phyloP scores from a whole-genome alignment of 2,329 filamentous ascomycete genomes.

The Fusarium dlaminii region DNA sequence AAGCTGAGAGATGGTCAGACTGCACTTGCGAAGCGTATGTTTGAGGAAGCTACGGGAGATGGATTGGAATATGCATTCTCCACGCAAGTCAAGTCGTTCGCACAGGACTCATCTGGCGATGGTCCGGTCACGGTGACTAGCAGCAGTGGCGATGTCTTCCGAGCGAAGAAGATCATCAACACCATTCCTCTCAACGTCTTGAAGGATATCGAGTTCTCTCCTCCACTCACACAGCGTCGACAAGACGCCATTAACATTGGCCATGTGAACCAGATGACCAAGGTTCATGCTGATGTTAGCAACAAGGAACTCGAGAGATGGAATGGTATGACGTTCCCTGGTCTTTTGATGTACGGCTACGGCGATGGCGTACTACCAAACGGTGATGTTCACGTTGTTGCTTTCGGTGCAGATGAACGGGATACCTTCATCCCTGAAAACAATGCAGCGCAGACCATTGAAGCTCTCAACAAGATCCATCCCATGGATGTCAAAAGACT shows the following conservation, averaged over 20 bases:
- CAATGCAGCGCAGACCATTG: not conserved
- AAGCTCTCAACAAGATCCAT: not conserved
- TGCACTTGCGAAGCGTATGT: not conserved
- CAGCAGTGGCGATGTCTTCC: accelerated
- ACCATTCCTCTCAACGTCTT: not conserved
- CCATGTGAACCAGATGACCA: not conserved
- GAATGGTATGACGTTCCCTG: not conserved
- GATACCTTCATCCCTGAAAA: not conserved
- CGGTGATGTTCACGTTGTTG: not conserved
- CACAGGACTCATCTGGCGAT: not conserved
- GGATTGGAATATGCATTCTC: not conserved
- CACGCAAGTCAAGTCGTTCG: not conserved
- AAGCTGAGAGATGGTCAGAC: not conserved
- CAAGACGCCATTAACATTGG: not conserved
- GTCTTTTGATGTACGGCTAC: not conserved
- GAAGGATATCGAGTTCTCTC: not conserved
- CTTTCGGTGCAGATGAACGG: not conserved
- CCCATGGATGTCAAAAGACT: not conserved
- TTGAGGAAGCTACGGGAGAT: not conserved
- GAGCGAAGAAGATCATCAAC: not conserved
- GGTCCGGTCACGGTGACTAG: accelerated
- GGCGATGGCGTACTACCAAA: accelerated
- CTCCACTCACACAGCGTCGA: not conserved
- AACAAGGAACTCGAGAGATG: not conserved
- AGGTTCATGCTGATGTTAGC: not conserved